Conservation (phyloP, 805 yeast species). For the Barnettozyma populi region DNA sequence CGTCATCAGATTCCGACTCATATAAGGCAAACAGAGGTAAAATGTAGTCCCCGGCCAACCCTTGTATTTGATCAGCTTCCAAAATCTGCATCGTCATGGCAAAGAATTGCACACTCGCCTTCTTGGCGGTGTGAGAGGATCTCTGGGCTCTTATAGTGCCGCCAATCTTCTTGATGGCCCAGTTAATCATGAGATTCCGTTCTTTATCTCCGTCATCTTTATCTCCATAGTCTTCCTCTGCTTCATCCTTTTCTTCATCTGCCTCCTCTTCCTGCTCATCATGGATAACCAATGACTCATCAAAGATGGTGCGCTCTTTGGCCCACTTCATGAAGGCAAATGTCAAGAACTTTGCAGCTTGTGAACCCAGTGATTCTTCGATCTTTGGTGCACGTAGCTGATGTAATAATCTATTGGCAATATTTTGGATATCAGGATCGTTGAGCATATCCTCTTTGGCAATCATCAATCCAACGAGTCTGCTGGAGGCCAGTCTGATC, state of each 20-base stretch:
- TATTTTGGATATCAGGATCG: slow-evolving; percentile 52
- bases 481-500: slow-evolving; percentile 68
- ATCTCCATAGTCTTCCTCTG: neutral
- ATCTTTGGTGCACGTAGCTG: slow-evolving; percentile 79
- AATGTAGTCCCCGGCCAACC: slow-evolving; percentile 44
- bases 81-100: slow-evolving; percentile 59
- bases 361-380: slow-evolving; percentile 55
- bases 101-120: slow-evolving; percentile 59
- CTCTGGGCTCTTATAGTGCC: slow-evolving; percentile 63
- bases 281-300: slow-evolving; percentile 15
- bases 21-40: slow-evolving; percentile 47
- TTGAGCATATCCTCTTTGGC: slow-evolving; percentile 34
- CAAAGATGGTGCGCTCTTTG: slow-evolving; percentile 32
- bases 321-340: slow-evolving; percentile 58
- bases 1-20: slow-evolving; percentile 39
- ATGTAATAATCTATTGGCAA: slow-evolving; percentile 63
- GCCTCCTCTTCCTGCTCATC: slow-evolving; percentile 25
- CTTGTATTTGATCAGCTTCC: slow-evolving; percentile 34
- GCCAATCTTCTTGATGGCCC: slow-evolving; percentile 60
- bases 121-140: slow-evolving; percentile 52
- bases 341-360: slow-evolving; percentile 62
- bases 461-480: slow-evolving; percentile 52
- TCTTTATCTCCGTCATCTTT: slow-evolving; percentile 21
- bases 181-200: slow-evolving; percentile 40
- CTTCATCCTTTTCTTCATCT: slow-evolving; percentile 19